Base-by-base conservation (phyloP, 345 rosid genomes). In the Aquilaria yunnanensis region DNA sequence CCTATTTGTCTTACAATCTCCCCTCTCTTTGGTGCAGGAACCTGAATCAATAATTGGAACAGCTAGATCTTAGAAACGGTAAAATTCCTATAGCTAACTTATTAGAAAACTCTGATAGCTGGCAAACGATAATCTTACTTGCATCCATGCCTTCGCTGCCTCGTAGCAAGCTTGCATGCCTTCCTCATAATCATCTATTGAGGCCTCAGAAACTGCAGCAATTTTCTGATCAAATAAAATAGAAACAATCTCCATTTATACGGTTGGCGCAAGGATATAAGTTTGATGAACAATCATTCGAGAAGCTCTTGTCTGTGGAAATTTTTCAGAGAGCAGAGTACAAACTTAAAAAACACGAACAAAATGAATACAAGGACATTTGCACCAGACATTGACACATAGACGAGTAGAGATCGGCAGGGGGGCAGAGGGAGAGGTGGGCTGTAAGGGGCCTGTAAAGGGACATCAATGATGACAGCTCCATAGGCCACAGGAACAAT, bases 21-120 rank as follows among this genome's bases (percentile, higher is more conserved):
- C 64, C 99, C 97, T 78, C 99, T 88, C 88, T 90, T 88, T 0
- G 99, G 97, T 57, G 97, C 93, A 30, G 99, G 91, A 76, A 91
- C 88, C 99, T 94, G 65, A 61, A 62, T 54, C 9, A 33, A 37
- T 0, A 51, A n/a, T 47, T 16, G 43, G 9, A 31, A 14, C 4
- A 45, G 46, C 59, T 56, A 9, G 31, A 43, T 9, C 50, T 37
- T 2, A 48, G 16, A 34, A 37, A 31, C 16, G n/a, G 1, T 23
- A 60, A 57, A 62, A 57, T 51, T 10, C 31, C 50, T 51, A 10
- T 14, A 5, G 13, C 37, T 6, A 47, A 46, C 49, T 48, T 2
- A 47, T 12, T 33, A 29, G 32, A 23, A 14, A 65, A 29, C n/a
- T 62, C 29, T 12, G 63, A 48, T 53, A 55, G 7, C 31, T 23